A percentile compares a stretch with the other conserved stretches of the same genome.
Conservation (phyloP, 164 flowering plant species). For the Amborella trichopoda region DNA sequence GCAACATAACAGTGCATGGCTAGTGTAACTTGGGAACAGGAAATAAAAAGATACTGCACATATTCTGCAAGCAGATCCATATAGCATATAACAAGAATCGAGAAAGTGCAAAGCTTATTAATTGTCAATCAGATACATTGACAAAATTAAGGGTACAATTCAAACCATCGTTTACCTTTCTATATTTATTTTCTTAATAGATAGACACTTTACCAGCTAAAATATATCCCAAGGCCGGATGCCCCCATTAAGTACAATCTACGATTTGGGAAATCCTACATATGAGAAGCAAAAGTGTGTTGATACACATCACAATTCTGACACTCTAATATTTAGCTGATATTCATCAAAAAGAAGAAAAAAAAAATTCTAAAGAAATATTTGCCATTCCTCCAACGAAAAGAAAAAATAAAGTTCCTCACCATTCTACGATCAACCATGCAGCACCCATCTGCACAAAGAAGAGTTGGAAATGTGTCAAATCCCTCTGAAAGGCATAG, state of each 20-base stretch:
- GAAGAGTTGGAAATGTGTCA: conserved; percentile 4
- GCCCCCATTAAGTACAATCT: background rate
- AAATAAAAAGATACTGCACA: too few species aligned
- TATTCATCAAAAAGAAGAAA: background rate
- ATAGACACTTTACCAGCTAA: background rate
- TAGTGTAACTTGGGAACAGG: too few species aligned
- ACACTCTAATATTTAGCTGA: background rate
- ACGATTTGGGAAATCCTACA: background rate
- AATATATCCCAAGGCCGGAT: background rate
- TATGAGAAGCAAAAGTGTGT: background rate
- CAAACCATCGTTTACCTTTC: background rate
- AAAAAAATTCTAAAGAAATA: background rate
- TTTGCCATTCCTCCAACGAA: background rate
- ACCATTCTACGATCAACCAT: conserved; percentile 7
- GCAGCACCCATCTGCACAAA: conserved; percentile 5
- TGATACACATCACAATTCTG: background rate
- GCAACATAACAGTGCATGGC: too few species aligned
- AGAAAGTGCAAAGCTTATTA: too few species aligned
- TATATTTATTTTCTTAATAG: background rate
- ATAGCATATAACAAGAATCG: too few species aligned
- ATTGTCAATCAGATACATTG: too few species aligned
- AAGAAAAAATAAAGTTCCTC: background rate
- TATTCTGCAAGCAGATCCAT: too few species aligned
- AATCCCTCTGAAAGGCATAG: conserved; percentile 3
- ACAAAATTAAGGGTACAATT: too few species aligned